Base-by-base conservation (phyloP, 2,329 filamentous ascomycete species). In the Epichloe typhina region DNA sequence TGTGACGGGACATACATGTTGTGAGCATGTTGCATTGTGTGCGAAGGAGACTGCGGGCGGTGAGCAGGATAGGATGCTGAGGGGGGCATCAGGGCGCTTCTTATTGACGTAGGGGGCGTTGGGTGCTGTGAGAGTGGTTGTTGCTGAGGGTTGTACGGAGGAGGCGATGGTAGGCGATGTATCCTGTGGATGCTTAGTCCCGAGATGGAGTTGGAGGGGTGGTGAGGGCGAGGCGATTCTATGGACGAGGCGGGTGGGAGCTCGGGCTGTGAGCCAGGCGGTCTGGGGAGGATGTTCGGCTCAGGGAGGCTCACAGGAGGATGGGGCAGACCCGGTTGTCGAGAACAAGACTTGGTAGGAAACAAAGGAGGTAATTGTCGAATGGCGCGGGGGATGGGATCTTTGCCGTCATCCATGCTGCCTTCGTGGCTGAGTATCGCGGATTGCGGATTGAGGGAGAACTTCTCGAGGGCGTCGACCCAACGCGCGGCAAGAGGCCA, bases 401-500 rank as follows among this genome's bases (percentile, higher is more conserved):
- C 65, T 50, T 59, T 66, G 50, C 73, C 72, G 47, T 77, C 73
- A 7, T 72, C 71, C 74, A 77, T 76, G 46, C 72, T 71, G 11
- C 68, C 70, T 52, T 76, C 70, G 13, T 67, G 62, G 15, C 62
- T 65, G 5, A 67, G 61, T 3, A 66, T 61, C 33, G 64, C 59
- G 13, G 66, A 66, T 49, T 69, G 69, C 6, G 72, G 67, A 51
- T 73, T 69, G 26, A 65, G 65, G 43, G 67, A 69, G 59, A 75
- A 74, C 41, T 68, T 70, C 47, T 73, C 70, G 3, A 78, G 61
- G 1, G 71, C 69, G 6, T 72, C 71, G n/a, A 72, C 67, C 75
- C 75, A 78, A 6, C 73, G 69, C n/a, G 66, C 64, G 1, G 75
- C 73, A 6, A 77, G 62, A 1, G 75, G 74, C 75, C 75, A 78